Conservation (phyloP, 305 asterid species). For the Ilex paraguariensis region DNA sequence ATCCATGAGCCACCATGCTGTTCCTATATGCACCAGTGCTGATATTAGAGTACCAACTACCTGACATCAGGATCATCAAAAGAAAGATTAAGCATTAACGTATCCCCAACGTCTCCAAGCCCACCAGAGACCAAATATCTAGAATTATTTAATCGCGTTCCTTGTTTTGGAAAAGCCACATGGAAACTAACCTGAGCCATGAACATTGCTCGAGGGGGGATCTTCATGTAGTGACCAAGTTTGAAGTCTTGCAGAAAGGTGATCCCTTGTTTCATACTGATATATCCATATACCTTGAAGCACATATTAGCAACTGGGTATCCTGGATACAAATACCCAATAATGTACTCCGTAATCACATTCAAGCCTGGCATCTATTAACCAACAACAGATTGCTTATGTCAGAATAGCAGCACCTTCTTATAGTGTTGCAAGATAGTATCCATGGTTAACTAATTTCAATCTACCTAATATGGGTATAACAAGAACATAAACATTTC, state of each 20-base stretch:
- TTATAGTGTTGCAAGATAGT: no score
- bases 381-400: no score
- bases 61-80: not conserved
- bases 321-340: not conserved
- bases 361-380: not conserved
- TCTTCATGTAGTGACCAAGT: constrained; percentile 5
- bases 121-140: not conserved
- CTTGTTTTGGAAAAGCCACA: not conserved
- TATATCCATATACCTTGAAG: not conserved
- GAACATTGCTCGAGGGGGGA: constrained; percentile 3
- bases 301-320: not conserved
- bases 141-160: not conserved
- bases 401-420: no score
- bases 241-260: not conserved
- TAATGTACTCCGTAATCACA: not conserved
- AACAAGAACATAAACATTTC: no score
- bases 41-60: constrained; percentile 3
- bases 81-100: not conserved
- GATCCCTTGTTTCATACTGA: constrained; percentile 1
- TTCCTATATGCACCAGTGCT: constrained; percentile 2
- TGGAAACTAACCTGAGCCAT: constrained; percentile 4
- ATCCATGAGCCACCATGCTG: constrained; percentile 8
- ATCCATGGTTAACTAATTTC: no score
- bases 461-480: no score
- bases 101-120: not conserved